Conservation (phyloP, 2,329 filamentous ascomycete species). For the Exophiala alcalophila region DNA sequence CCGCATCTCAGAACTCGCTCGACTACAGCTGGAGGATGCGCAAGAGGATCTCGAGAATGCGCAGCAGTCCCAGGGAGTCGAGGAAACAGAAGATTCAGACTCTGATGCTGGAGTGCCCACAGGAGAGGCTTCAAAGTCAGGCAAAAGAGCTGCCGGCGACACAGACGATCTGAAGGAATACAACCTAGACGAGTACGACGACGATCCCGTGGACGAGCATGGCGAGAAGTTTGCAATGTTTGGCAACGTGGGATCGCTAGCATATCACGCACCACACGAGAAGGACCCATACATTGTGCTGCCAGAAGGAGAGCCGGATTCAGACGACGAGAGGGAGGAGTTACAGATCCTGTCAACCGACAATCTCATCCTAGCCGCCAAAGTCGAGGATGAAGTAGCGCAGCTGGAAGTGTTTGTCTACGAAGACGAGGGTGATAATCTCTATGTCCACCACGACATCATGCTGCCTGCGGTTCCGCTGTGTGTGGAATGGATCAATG, state of each 20-base stretch:
- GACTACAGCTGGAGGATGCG: conserved; percentile 84
- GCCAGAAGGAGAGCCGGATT: conserved; percentile 60
- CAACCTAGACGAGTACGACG: conserved; percentile 92
- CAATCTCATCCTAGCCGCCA: conserved; percentile 86
- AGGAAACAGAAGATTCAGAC: conserved; percentile 29
- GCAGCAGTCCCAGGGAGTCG: conserved; percentile 41
- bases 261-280: conserved; percentile 90
- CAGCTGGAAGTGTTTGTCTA: conserved; percentile 97
- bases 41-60: conserved; percentile 66
- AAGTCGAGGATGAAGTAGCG: conserved; percentile 94
- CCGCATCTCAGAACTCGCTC: conserved; percentile 70
- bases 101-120: conserved; percentile 24
- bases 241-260: conserved; percentile 86
- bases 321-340: conserved; percentile 86
- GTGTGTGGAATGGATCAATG: conserved; percentile 91
- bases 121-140: conserved; percentile 1
- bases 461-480: conserved; percentile 97
- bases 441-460: conserved; percentile 99
- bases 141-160: conserved; percentile 47
- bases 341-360: conserved; percentile 89
- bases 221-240: conserved; percentile 83
- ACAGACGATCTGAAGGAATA: conserved; percentile 95
- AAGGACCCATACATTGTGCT: conserved; percentile 97
- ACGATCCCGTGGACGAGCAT: conserved; percentile 63
- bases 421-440: conserved; percentile 89